Percentiles rank a stretch among this genome's conserved stretches.
Evolutionary conservation across 805 yeast genomes (phyloP).

Genomic region (Candida saitoana): DNA sequence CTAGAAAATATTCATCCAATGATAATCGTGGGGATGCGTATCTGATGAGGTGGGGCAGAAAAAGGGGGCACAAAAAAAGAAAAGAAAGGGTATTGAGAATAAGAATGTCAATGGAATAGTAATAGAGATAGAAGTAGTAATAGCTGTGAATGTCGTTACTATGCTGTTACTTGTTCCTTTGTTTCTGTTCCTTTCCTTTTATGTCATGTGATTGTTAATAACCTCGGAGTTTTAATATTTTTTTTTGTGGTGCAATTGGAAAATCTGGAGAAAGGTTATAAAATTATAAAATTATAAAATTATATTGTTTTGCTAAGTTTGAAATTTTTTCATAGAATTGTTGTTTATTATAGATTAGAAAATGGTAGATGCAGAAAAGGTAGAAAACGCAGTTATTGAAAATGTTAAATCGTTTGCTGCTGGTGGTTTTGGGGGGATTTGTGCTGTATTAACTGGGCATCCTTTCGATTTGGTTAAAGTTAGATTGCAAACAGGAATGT

Average conservation of each 20-base stretch:
- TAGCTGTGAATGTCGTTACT: too few species aligned
- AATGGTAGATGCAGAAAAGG: conserved; percentile 46
- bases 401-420: conserved; percentile 84
- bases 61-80: too few species aligned
- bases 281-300: too few species aligned
- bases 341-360: conserved; percentile 1
- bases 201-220: background rate
- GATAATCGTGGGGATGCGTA: background rate
- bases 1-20: background rate
- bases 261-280: conserved; percentile 4
- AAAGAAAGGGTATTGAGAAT: too few species aligned
- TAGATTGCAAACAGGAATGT: conserved; percentile 80
- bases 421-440: conserved; percentile 96
- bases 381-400: conserved; percentile 39
- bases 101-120: too few species aligned
- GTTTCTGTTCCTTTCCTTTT: background rate
- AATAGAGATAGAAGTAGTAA: too few species aligned
- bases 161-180: too few species aligned
- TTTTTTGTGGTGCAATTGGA: conserved; percentile 2
- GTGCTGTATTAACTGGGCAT: conserved; percentile 94
- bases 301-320: background rate
- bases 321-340: too few species aligned
- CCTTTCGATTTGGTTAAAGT: conserved; percentile 95
- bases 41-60: background rate
- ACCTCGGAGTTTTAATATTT: conserved; percentile 4